Percentiles rank a stretch among this genome's conserved stretches.
Evolutionary conservation across 768 basidiomycete genomes (phyloP).

Genomic region (Pleurotus salmoneostramineus): DNA sequence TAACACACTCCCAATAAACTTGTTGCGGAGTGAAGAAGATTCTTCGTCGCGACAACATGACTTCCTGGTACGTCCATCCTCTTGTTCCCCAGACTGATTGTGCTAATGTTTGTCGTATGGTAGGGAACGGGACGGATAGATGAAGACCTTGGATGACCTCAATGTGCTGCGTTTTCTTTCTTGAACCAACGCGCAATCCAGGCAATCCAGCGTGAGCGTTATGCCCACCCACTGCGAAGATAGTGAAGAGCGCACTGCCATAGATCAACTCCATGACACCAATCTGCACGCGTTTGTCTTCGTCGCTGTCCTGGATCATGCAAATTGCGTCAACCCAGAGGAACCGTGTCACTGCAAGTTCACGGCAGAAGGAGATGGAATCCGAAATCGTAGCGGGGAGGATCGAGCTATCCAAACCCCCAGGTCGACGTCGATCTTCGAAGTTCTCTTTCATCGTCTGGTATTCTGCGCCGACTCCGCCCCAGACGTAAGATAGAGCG

Average conservation of each 20-base stretch:
- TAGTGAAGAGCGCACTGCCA: neutral
- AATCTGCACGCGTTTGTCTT: neutral
- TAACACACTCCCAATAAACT: neutral
- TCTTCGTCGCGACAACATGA: neutral
- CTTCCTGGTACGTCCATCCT: constrained; percentile 1
- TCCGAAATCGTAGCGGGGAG: constrained; percentile 1
- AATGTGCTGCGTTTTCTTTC: neutral
- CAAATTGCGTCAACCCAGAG: constrained; percentile 1
- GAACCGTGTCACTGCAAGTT: neutral
- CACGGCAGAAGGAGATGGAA: neutral
- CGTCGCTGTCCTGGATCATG: neutral
- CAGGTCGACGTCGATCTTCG: neutral
- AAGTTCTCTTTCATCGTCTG: neutral
- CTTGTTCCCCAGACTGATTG: constrained; percentile 1
- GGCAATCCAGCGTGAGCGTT: neutral
- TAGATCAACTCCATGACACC: constrained; percentile 1
- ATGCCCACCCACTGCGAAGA: neutral
- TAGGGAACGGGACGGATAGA: neutral
- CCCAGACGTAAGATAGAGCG: constrained; percentile 3
- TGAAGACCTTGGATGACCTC: neutral
- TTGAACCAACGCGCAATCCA: neutral
- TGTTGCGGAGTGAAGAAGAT: neutral
- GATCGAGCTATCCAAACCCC: neutral
- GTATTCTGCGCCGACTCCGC: neutral
- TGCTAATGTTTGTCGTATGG: neutral